Conservation (phyloP, 805 yeast genomes). For the Suhomyces sp. region DNA sequence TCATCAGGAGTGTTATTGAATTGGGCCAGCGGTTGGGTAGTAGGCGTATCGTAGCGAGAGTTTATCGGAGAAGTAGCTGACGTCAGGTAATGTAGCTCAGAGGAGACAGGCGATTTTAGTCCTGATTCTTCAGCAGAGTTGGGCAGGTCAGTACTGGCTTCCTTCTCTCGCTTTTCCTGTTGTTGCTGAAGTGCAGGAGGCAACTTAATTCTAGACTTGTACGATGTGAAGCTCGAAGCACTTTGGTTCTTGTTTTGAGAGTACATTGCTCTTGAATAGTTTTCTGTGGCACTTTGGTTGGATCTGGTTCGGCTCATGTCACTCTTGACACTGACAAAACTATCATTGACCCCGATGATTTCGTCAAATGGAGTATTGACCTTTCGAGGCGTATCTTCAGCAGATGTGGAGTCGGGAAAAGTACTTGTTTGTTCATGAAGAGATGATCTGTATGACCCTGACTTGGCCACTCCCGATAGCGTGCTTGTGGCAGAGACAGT, state of each 20-base stretch:
- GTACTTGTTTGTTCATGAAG: background rate
- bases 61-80: slow-evolving; percentile 4
- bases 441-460: background rate
- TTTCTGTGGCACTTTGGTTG: slow-evolving; percentile 5
- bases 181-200: slow-evolving; percentile 28
- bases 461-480: slow-evolving; percentile 1
- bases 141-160: background rate
- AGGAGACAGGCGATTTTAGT: slow-evolving; percentile 5
- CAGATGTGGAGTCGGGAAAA: background rate
- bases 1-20: slow-evolving; percentile 1
- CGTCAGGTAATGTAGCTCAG: slow-evolving; percentile 1
- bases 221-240: slow-evolving; percentile 24
- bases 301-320: slow-evolving; percentile 4
- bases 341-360: background rate
- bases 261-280: slow-evolving; percentile 1
- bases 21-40: slow-evolving; percentile 7
- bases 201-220: slow-evolving; percentile 31
- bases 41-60: slow-evolving; percentile 7
- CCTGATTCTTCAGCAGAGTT: background rate
- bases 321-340: slow-evolving; percentile 3
- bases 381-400: background rate
- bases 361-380: background rate
- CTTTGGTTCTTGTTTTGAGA: slow-evolving; percentile 16
- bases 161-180: slow-evolving; percentile 4
- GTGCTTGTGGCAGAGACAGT: background rate